Evolutionary conservation across 176 grass and related monocot genomes (phyloP).

Genomic region (Aechmea fasciata): DNA sequence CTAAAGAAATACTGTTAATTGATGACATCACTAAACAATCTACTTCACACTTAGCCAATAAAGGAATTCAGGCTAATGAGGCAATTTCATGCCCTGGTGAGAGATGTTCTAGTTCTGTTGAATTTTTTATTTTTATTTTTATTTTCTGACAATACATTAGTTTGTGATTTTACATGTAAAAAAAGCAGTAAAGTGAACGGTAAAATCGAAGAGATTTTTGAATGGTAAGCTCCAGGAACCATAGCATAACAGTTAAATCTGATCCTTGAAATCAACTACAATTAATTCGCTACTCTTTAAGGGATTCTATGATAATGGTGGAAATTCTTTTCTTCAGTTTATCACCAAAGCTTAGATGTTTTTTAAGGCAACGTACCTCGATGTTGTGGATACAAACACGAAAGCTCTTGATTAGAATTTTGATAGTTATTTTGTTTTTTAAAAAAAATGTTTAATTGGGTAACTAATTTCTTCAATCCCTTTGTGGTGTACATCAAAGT

Average conservation of each 20-base stretch:
- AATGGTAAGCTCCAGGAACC: too few relatives aligned
- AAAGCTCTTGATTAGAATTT: too few relatives aligned
- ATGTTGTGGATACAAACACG: too few relatives aligned
- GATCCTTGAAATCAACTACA: too few relatives aligned
- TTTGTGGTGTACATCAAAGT: too few relatives aligned
- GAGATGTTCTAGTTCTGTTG: slow-evolving; percentile 7
- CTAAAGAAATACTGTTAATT: slow-evolving; percentile 55
- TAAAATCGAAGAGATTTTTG: not conserved
- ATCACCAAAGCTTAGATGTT: not conserved
- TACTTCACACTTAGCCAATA: slow-evolving; percentile 25
- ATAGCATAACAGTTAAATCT: too few relatives aligned
- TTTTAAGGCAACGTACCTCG: not conserved
- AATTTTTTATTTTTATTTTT: not conserved
- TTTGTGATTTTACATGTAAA: not conserved
- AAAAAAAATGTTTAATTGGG: too few relatives aligned
- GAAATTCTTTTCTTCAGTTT: not conserved
- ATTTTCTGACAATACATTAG: not conserved
- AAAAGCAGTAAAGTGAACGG: not conserved
- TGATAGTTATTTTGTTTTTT: too few relatives aligned
- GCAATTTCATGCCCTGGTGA: slow-evolving; percentile 43
- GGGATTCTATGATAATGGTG: too few relatives aligned
- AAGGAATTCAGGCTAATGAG: slow-evolving; percentile 35
- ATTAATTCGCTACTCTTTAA: too few relatives aligned
- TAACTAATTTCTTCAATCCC: too few relatives aligned
- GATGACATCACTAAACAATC: slow-evolving; percentile 46